Conservation (phyloP, 2,329 filamentous ascomycete species). For the Epichloe gansuensis region DNA sequence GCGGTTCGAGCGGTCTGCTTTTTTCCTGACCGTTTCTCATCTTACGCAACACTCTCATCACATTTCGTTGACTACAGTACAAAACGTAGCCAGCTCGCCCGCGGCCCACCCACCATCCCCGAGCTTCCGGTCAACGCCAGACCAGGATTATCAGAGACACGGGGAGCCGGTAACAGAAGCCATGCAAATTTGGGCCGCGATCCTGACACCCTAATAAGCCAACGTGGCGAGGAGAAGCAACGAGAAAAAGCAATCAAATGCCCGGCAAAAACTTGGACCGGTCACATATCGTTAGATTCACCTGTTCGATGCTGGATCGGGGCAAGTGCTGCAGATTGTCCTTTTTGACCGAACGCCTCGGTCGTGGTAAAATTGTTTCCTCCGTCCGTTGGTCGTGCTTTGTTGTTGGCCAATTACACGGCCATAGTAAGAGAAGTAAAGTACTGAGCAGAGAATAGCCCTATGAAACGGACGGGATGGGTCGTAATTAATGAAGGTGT, state of each 20-base stretch:
- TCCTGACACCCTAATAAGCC: neutral
- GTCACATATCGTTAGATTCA: neutral
- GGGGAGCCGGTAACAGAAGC: neutral
- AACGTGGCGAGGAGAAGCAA: neutral
- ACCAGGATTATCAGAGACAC: constrained; percentile 1
- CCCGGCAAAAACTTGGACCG: neutral
- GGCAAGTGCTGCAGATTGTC: neutral
- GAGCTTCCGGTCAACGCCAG: neutral
- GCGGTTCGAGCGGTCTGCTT: neutral
- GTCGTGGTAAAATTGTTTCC: neutral
- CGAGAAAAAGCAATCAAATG: neutral
- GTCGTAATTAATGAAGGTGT: neutral
- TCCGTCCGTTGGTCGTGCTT: neutral
- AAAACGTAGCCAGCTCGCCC: neutral
- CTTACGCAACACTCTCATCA: neutral
- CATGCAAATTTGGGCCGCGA: neutral
- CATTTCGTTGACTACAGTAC: neutral
- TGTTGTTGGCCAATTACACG: neutral
- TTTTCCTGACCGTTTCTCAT: neutral
- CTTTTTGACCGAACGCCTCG: neutral
- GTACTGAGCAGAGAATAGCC: no score
- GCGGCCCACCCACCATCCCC: neutral
- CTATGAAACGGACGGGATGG: no score
- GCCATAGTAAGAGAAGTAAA: no score
- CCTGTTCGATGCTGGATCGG: neutral